Conservation (phyloP, 139 green algal genomes). For the Zygnema circumcarinatum region DNA sequence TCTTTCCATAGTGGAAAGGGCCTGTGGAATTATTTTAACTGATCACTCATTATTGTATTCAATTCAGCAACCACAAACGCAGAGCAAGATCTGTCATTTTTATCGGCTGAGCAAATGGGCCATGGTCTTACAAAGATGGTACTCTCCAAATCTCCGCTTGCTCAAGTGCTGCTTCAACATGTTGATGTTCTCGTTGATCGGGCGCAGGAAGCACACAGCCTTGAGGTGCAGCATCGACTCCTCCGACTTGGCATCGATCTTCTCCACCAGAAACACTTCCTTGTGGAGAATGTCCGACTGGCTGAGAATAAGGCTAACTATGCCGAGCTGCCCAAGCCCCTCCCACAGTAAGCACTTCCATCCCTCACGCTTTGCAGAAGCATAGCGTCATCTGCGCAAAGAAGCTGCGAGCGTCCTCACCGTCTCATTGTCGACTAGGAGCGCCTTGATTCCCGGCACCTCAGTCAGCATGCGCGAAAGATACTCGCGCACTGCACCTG, state of each 20-base stretch:
- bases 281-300: constrained; percentile 90
- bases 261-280: constrained; percentile 91
- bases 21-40: too few relatives aligned
- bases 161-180: constrained; percentile 84
- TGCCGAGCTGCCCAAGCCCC: constrained; percentile 47
- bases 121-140: constrained; percentile 86
- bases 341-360: too few relatives aligned
- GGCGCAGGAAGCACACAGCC: constrained; percentile 88
- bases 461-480: constrained; percentile 57
- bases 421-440: constrained; percentile 92
- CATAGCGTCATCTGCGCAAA: background rate
- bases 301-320: constrained; percentile 79
- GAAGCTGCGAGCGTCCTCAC: constrained; percentile 56
- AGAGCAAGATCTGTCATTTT: too few relatives aligned
- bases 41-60: too few relatives aligned
- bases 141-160: constrained; percentile 82
- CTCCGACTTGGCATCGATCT: constrained; percentile 70
- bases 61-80: too few relatives aligned
- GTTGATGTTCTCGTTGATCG: constrained; percentile 86
- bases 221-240: constrained; percentile 85
- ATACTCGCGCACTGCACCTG: constrained; percentile 53
- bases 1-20: too few relatives aligned
- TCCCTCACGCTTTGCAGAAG: background rate
- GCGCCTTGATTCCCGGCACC: constrained; percentile 84
- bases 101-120: too few relatives aligned